Conservation (phyloP, 2,329 filamentous ascomycete genomes). For the Trichoderma atrobrunneum region DNA sequence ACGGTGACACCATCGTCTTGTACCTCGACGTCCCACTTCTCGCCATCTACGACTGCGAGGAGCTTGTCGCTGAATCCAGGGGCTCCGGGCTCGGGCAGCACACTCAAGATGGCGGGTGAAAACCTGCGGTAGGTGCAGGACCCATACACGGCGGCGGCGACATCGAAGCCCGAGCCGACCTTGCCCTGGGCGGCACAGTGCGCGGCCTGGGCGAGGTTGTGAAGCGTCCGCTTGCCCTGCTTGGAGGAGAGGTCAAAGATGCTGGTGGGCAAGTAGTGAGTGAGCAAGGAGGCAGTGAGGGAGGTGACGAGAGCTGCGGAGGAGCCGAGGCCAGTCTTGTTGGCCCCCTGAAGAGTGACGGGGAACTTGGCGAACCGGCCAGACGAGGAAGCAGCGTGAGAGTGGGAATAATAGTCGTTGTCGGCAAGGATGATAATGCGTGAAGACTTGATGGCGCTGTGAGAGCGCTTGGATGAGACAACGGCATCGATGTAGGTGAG, state of each 20-base stretch:
- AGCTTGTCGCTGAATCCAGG: slow-evolving; percentile 66
- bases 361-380: slow-evolving; percentile 73
- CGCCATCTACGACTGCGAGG: slow-evolving; percentile 62
- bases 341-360: slow-evolving; percentile 70
- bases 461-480: slow-evolving; percentile 35
- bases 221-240: slow-evolving; percentile 60
- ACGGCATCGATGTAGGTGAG: slow-evolving; percentile 70
- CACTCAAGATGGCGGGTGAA: slow-evolving; percentile 69
- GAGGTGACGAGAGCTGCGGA: slow-evolving; percentile 92
- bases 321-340: slow-evolving; percentile 95
- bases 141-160: slow-evolving; percentile 88
- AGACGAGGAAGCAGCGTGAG: slow-evolving; percentile 33
- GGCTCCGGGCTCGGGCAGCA: slow-evolving; percentile 63
- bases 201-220: slow-evolving; percentile 90
- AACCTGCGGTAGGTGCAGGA: slow-evolving; percentile 92
- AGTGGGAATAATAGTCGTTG: slow-evolving; percentile 89
- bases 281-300: slow-evolving; percentile 72
- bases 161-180: slow-evolving; percentile 92
- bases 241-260: slow-evolving; percentile 57
- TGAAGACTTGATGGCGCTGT: slow-evolving; percentile 59
- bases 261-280: slow-evolving; percentile 64
- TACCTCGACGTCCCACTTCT: slow-evolving; percentile 77
- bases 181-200: slow-evolving; percentile 98
- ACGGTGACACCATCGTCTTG: slow-evolving; percentile 66
- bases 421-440: slow-evolving; percentile 87